A percentile compares a stretch with the other conserved stretches of the same genome.
Conservation (phyloP, 305 asterid species). For the Stenogyne calaminthoides region DNA sequence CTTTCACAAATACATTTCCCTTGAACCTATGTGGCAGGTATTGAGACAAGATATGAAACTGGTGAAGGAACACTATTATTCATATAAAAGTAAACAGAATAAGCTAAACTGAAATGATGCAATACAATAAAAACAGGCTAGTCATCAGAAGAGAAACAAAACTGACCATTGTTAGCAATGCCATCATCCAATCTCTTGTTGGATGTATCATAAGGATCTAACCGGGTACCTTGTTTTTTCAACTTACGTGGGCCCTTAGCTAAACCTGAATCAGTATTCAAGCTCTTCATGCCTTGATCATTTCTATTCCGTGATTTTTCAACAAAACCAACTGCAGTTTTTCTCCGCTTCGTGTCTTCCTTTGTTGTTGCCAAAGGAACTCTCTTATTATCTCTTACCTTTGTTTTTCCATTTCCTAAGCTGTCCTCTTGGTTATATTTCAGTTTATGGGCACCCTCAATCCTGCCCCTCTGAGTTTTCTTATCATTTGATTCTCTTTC, state of each 20-base stretch:
- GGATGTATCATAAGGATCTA: constrained; percentile 81
- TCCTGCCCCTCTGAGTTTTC: constrained; percentile 39
- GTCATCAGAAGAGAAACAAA: constrained; percentile 16
- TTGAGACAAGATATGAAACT: not conserved
- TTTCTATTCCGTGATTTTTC: constrained; percentile 46
- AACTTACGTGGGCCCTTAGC: constrained; percentile 54
- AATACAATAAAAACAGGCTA: constrained; percentile 3
- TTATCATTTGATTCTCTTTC: constrained; percentile 38
- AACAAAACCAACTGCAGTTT: constrained; percentile 31
- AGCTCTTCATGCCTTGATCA: constrained; percentile 43
- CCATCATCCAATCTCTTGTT: constrained; percentile 86
- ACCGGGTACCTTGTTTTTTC: constrained; percentile 64
- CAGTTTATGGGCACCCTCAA: constrained; percentile 28
- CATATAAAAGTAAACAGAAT: not conserved
- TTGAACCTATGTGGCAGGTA: not conserved
- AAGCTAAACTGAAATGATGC: not conserved
- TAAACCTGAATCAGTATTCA: constrained; percentile 38
- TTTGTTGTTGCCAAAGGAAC: constrained; percentile 28
- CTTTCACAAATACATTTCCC: not conserved
- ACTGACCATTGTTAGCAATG: constrained; percentile 53
- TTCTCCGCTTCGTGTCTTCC: constrained; percentile 35
- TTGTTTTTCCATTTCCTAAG: constrained; percentile 35
- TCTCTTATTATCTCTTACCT: constrained; percentile 37
- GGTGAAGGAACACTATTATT: not conserved
- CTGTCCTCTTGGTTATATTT: constrained; percentile 36